These are phyloP conservation scores for Aspergillus saccharolyticus DNA, from an alignment of 495 filamentous ascomycete genomes.

Conservation along the genomic window DNA sequence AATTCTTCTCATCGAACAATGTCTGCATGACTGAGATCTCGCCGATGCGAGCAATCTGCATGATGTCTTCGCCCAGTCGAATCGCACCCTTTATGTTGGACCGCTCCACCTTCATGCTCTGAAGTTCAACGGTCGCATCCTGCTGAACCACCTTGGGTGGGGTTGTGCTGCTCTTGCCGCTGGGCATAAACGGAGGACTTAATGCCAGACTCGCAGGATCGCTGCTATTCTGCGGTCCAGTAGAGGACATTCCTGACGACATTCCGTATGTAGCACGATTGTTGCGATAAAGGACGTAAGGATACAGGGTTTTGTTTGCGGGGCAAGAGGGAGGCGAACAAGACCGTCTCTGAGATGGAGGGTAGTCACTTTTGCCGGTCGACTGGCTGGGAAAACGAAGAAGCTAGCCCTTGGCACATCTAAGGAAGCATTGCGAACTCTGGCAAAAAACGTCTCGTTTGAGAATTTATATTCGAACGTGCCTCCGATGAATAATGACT, in stretches of 20 bases:
- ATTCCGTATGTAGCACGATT: slow-evolving; percentile 9
- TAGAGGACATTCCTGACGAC: slow-evolving; percentile 29
- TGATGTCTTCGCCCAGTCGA: slow-evolving; percentile 76
- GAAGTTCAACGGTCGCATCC: slow-evolving; percentile 63
- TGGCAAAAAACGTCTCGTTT: too few relatives aligned
- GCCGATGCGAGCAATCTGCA: slow-evolving; percentile 88
- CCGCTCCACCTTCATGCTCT: slow-evolving; percentile 49
- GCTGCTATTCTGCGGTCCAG: slow-evolving; percentile 23
- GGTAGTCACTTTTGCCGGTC: slow-evolving; percentile 7
- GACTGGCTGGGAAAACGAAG: slow-evolving; percentile 1
- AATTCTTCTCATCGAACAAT: slow-evolving; percentile 77
- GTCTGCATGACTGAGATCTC: slow-evolving; percentile 83
- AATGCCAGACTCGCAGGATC: slow-evolving; percentile 24
- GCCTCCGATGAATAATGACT: neutral
- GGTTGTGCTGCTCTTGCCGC: slow-evolving; percentile 53
- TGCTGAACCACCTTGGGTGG: slow-evolving; percentile 51
- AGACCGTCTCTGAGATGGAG: slow-evolving; percentile 7
- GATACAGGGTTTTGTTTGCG: neutral
- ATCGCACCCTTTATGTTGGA: slow-evolving; percentile 38
- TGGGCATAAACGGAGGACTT: slow-evolving; percentile 30
- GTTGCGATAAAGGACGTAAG: neutral
- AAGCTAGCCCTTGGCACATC: neutral
- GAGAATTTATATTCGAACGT: too few relatives aligned
- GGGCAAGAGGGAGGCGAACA: neutral
- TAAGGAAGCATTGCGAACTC: slow-evolving; percentile 17